phyloP scores from a whole-genome alignment of 2,329 filamentous ascomycete species.

The Sarocladiaceae sp. region DNA sequence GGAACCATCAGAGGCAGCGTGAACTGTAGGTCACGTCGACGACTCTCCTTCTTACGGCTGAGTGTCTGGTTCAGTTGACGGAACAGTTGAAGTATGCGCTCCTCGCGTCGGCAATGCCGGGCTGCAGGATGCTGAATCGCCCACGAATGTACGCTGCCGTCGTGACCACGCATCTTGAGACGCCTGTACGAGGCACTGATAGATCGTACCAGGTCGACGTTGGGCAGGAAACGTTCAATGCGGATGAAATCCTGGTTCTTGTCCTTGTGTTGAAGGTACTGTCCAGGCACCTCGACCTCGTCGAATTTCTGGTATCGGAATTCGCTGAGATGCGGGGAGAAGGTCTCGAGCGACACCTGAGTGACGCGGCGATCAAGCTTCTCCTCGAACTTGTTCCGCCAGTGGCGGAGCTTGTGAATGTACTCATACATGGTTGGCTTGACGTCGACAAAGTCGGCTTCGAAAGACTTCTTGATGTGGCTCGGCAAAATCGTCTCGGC shows the following conservation, averaged over 20 bases:
- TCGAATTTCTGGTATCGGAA: slow-evolving; percentile 98
- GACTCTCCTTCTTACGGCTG: slow-evolving; percentile 87
- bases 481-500: slow-evolving; percentile 91
- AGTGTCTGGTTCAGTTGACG: slow-evolving; percentile 93
- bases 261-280: slow-evolving; percentile 95
- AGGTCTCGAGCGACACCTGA: slow-evolving; percentile 70
- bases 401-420: slow-evolving; percentile 90
- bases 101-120: slow-evolving; percentile 85
- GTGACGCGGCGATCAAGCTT: slow-evolving; percentile 81
- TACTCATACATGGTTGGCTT: slow-evolving; percentile 99
- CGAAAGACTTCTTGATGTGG: slow-evolving; percentile 94
- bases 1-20: slow-evolving; percentile 94
- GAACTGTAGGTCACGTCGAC: slow-evolving; percentile 90
- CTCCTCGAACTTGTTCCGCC: slow-evolving; percentile 97
- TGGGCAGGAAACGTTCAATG: slow-evolving; percentile 92
- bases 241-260: slow-evolving; percentile 99
- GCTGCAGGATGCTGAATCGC: slow-evolving; percentile 94
- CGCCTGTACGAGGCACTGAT: slow-evolving; percentile 88
- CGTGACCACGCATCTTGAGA: slow-evolving; percentile 92
- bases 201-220: slow-evolving; percentile 85
- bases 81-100: slow-evolving; percentile 93
- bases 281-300: slow-evolving; percentile 94
- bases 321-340: slow-evolving; percentile 87
- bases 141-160: slow-evolving; percentile 94
- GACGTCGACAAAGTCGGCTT: slow-evolving; percentile 90